phyloP scores from a whole-genome alignment of 2,329 filamentous ascomycete genomes.

The Penicillium sp. region DNA sequence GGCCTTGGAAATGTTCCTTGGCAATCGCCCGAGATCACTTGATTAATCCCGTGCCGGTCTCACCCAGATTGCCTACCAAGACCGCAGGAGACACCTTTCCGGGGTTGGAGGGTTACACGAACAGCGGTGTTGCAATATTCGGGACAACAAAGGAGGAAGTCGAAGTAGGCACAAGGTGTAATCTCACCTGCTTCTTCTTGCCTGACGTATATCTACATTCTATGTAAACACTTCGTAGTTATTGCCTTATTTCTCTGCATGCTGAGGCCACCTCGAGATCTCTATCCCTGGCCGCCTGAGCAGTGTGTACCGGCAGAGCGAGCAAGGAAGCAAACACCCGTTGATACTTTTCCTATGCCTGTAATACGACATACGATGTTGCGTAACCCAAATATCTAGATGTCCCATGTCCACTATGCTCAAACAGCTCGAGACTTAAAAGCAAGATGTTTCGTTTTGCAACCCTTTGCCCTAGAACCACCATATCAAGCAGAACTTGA shows the following conservation, averaged over 20 bases:
- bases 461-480: neutral
- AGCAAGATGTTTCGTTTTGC: neutral
- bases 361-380: neutral
- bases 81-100: neutral
- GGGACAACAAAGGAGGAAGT: neutral
- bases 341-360: neutral
- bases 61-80: neutral
- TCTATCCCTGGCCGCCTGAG: neutral
- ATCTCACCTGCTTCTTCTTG: neutral
- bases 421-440: neutral
- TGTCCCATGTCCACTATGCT: neutral
- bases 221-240: neutral
- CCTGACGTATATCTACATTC: neutral
- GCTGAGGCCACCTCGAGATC: neutral
- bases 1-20: neutral
- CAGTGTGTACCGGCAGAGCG: neutral
- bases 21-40: neutral
- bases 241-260: neutral
- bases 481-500: neutral
- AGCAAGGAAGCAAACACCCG: neutral
- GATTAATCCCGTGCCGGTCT: neutral
- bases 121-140: conserved; percentile 11
- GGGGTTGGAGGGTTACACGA: conserved; percentile 9
- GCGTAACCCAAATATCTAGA: neutral
- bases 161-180: neutral